These are phyloP conservation scores for Flaveria linearis DNA, from an alignment of 129 eudicot species.

Conservation along the genomic window DNA sequence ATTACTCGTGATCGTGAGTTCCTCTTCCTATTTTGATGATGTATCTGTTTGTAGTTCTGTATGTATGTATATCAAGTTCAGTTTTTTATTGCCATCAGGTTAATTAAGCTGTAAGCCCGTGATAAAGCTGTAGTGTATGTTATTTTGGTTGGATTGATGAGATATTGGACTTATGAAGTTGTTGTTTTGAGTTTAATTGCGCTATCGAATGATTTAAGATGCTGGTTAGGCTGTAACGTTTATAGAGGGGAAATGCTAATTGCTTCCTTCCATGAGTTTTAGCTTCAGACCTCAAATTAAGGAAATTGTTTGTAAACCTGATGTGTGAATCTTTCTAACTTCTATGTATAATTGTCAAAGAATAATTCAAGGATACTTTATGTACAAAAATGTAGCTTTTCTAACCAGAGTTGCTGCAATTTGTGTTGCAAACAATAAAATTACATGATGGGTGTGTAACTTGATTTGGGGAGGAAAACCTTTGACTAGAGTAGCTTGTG, in stretches of 20 bases:
- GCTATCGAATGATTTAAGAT: neutral
- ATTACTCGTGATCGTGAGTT: constrained; percentile 83
- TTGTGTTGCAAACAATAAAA: neutral
- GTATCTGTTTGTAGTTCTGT: neutral
- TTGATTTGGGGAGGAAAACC: neutral
- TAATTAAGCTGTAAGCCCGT: constrained; percentile 11
- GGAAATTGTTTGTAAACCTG: neutral
- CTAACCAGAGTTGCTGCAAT: too few species aligned
- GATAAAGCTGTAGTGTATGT: neutral
- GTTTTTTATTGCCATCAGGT: constrained; percentile 23
- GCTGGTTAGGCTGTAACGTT: neutral
- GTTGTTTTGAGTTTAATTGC: constrained; percentile 6
- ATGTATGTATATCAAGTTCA: neutral
- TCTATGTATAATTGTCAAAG: neutral
- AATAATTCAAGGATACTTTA: neutral
- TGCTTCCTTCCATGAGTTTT: neutral
- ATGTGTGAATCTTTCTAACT: neutral
- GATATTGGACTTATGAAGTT: constrained; percentile 1
- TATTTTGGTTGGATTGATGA: constrained; percentile 11
- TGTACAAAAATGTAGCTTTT: neutral
- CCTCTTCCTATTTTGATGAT: neutral
- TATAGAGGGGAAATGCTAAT: neutral
- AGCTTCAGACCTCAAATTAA: neutral
- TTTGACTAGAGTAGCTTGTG: neutral
- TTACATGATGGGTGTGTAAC: constrained; percentile 1